phyloP scores from a whole-genome alignment of 202 grass and related monocot species.

The Saccharum hybrid region DNA sequence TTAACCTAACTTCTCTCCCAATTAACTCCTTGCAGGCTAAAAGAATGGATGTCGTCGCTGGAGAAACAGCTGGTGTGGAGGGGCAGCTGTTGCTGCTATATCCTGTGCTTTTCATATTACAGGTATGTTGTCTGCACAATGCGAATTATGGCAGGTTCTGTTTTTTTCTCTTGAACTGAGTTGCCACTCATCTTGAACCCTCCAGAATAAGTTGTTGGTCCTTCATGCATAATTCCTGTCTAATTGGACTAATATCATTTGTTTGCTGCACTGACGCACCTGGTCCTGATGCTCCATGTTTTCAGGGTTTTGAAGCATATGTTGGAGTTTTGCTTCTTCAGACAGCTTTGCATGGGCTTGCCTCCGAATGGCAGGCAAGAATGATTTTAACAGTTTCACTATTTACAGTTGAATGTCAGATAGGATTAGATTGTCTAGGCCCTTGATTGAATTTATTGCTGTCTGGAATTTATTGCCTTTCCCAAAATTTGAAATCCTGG shows the following conservation, averaged over 20 bases:
- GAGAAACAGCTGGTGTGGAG: slow-evolving; percentile 97
- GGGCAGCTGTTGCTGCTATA: slow-evolving; percentile 90
- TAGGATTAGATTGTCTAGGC: slow-evolving; percentile 15
- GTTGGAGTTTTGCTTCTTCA: slow-evolving; percentile 92
- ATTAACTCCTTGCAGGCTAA: slow-evolving; percentile 67
- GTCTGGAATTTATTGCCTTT: neutral
- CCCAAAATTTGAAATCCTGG: slow-evolving; percentile 23
- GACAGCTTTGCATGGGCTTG: slow-evolving; percentile 66
- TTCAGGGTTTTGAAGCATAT: slow-evolving; percentile 94
- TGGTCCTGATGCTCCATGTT: slow-evolving; percentile 32
- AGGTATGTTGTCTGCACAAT: slow-evolving; percentile 52
- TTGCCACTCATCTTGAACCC: slow-evolving; percentile 24
- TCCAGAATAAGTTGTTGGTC: slow-evolving; percentile 5
- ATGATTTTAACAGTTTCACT: neutral
- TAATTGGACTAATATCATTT: too few species aligned
- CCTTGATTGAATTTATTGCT: slow-evolving; percentile 20
- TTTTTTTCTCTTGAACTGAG: neutral
- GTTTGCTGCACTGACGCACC: neutral
- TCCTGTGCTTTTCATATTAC: slow-evolving; percentile 90
- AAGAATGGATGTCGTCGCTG: slow-evolving; percentile 98
- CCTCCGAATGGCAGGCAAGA: slow-evolving; percentile 91
- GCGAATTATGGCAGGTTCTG: neutral
- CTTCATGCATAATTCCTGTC: slow-evolving; percentile 8
- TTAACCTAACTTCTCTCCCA: neutral
- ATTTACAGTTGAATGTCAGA: slow-evolving; percentile 8